phyloP scores from a whole-genome alignment of 768 basidiomycete species.

The Suillus occidentalis region DNA sequence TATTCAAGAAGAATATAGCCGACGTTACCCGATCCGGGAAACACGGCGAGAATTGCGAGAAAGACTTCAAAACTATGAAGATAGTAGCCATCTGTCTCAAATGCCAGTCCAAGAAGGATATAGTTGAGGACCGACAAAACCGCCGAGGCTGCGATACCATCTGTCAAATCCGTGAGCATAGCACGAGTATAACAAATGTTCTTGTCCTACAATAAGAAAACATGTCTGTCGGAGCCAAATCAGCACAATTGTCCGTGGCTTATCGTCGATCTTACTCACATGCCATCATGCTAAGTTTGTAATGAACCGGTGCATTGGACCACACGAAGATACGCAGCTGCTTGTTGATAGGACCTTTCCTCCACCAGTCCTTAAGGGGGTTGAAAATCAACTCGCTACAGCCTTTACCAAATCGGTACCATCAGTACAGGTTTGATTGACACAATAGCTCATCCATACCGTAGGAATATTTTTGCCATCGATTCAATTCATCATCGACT shows the following conservation, averaged over 20 bases:
- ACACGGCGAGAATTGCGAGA: slow-evolving; percentile 67
- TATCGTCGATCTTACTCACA: slow-evolving; percentile 32
- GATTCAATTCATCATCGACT: slow-evolving; percentile 79
- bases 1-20: slow-evolving; percentile 70
- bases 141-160: slow-evolving; percentile 58
- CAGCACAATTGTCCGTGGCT: background rate
- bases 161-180: slow-evolving; percentile 1
- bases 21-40: slow-evolving; percentile 67
- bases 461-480: slow-evolving; percentile 85
- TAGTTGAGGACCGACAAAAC: slow-evolving; percentile 68
- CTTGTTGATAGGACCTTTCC: slow-evolving; percentile 65
- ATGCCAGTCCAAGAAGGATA: slow-evolving; percentile 61
- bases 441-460: slow-evolving; percentile 51
- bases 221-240: slow-evolving; percentile 29
- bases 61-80: slow-evolving; percentile 73
- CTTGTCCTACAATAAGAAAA: slow-evolving; percentile 41
- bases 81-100: slow-evolving; percentile 68
- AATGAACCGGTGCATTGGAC: slow-evolving; percentile 69
- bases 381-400: slow-evolving; percentile 82
- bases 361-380: slow-evolving; percentile 67
- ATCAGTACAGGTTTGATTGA: slow-evolving; percentile 1
- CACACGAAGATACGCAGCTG: slow-evolving; percentile 70
- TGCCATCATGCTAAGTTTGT: slow-evolving; percentile 61
- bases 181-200: background rate
- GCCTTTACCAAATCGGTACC: slow-evolving; percentile 33